Evolutionary conservation across 2,329 filamentous ascomycete species (phyloP).

Genomic region (Lizonia empirigonia): DNA sequence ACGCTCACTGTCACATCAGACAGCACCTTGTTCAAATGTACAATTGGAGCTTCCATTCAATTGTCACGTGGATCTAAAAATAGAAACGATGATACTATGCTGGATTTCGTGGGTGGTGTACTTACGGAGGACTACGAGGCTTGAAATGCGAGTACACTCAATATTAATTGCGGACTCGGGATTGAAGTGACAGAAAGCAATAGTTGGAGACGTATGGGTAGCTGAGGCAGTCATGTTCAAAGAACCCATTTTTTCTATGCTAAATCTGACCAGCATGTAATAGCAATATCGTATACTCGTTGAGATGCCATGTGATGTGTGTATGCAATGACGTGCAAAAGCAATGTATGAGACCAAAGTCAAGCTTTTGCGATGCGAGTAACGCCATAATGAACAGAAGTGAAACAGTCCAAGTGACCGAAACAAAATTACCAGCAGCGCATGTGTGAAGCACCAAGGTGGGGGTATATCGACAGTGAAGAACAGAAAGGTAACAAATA

Average conservation of each 20-base stretch:
- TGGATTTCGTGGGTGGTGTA: too few species aligned
- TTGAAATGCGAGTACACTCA: too few species aligned
- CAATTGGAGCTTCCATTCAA: too few species aligned
- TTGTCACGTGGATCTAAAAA: too few species aligned
- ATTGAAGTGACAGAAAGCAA: too few species aligned
- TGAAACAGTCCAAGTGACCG: not conserved
- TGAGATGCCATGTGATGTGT: not conserved
- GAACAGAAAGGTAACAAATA: not conserved
- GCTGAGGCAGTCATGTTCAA: not conserved
- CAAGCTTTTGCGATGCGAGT: not conserved
- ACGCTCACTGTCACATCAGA: too few species aligned
- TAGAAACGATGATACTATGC: too few species aligned
- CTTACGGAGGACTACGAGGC: too few species aligned
- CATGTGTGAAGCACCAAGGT: not conserved
- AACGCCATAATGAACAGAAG: not conserved
- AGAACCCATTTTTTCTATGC: constrained; percentile 1
- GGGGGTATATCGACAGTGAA: constrained; percentile 13
- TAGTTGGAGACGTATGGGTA: too few species aligned
- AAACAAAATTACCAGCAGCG: constrained; percentile 10
- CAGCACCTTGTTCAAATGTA: too few species aligned
- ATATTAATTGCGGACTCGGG: too few species aligned
- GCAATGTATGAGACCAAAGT: constrained; percentile 2
- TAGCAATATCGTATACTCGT: not conserved
- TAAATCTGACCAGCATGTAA: not conserved
- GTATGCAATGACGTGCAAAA: not conserved